Evolutionary conservation across 2,329 filamentous ascomycete species (phyloP).

Genomic region (Dactylellina drechsleri): DNA sequence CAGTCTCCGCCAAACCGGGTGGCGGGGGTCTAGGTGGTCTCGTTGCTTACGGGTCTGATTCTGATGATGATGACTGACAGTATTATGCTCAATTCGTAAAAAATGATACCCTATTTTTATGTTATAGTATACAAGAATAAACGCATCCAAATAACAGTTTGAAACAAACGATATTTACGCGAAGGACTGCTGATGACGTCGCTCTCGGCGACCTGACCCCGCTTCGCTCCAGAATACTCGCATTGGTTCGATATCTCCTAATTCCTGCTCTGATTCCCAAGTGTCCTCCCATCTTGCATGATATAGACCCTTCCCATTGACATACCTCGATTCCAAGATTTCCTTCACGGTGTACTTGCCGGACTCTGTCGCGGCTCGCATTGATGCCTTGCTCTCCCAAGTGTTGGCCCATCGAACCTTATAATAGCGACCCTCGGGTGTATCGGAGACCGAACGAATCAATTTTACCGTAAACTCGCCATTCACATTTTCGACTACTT

Average conservation of each 20-base stretch:
- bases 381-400: slow-evolving; percentile 51
- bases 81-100: not conserved
- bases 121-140: slow-evolving; percentile 13
- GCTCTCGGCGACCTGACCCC: slow-evolving; percentile 21
- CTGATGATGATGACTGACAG: slow-evolving; percentile 46
- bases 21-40: slow-evolving; percentile 29
- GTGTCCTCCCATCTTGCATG: slow-evolving; percentile 47
- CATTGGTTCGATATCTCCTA: slow-evolving; percentile 44
- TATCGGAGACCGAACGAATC: slow-evolving; percentile 42
- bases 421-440: slow-evolving; percentile 42
- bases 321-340: slow-evolving; percentile 42
- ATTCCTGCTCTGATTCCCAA: slow-evolving; percentile 45
- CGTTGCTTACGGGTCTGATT: slow-evolving; percentile 48
- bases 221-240: slow-evolving; percentile 37
- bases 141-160: not conserved
- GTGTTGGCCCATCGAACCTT: slow-evolving; percentile 53
- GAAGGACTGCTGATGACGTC: slow-evolving; percentile 29
- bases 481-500: slow-evolving; percentile 45
- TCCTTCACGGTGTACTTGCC: slow-evolving; percentile 53
- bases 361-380: slow-evolving; percentile 43
- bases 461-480: slow-evolving; percentile 42
- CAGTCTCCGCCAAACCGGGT: slow-evolving; percentile 13
- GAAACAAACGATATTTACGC: slow-evolving; percentile 22
- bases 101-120: slow-evolving; percentile 11
- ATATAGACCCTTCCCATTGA: slow-evolving; percentile 48